A percentile compares a stretch with the other conserved stretches of the same genome.
phyloP scores from a whole-genome alignment of 352 stramenopile species.

The Phytophthora citrophthora region DNA sequence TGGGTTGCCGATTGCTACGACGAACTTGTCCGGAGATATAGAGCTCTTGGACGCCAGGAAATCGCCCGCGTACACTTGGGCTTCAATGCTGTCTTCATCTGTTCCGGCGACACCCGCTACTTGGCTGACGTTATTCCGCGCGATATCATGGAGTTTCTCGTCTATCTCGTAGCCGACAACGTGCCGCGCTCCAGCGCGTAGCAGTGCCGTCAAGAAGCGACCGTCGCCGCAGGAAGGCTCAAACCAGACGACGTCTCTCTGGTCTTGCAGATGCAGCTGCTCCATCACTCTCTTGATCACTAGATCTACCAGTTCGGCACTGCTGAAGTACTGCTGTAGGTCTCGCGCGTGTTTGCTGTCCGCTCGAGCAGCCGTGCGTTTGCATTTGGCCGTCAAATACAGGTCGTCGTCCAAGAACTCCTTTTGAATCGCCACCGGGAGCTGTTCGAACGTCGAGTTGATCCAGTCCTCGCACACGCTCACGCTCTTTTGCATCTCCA shows the following conservation, averaged over 20 bases:
- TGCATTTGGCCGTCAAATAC: slow-evolving; percentile 43
- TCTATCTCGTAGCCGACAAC: slow-evolving; percentile 77
- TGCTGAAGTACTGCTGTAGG: slow-evolving; percentile 82
- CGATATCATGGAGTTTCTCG: slow-evolving; percentile 26
- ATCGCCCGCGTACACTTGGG: slow-evolving; percentile 46
- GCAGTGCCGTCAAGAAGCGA: slow-evolving; percentile 52
- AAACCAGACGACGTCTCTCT: slow-evolving; percentile 51
- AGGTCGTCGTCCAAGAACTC: slow-evolving; percentile 61
- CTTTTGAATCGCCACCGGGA: slow-evolving; percentile 28
- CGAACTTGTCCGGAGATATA: slow-evolving; percentile 5
- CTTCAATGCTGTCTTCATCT: slow-evolving; percentile 9
- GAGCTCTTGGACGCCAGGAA: slow-evolving; percentile 54
- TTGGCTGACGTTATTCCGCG: slow-evolving; percentile 18
- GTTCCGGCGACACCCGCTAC: background rate
- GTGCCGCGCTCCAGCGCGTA: slow-evolving; percentile 40
- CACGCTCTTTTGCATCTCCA: slow-evolving; percentile 74
- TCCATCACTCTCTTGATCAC: slow-evolving; percentile 40
- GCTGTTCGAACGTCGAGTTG: slow-evolving; percentile 40
- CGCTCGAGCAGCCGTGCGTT: slow-evolving; percentile 24
- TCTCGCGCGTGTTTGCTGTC: slow-evolving; percentile 53
- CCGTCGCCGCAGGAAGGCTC: slow-evolving; percentile 81
- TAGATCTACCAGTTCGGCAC: slow-evolving; percentile 42
- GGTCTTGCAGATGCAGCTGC: slow-evolving; percentile 13
- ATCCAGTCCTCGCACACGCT: slow-evolving; percentile 62
- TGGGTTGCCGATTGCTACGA: slow-evolving; percentile 72